Evolutionary conservation across 352 stramenopile species (phyloP).

Genomic region (Plasmopara muralis): DNA sequence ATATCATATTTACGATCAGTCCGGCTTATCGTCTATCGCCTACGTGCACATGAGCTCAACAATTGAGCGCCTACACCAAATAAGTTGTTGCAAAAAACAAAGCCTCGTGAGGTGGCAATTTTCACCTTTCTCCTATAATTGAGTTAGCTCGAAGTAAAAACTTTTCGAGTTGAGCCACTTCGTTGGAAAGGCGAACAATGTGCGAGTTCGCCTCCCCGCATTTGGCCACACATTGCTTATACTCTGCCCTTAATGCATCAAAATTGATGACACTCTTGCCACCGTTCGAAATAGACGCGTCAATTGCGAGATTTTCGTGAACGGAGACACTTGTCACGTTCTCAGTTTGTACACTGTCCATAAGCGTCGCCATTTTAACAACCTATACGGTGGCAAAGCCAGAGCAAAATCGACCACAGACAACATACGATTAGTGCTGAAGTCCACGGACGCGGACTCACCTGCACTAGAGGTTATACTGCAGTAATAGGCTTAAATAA

Average conservation of each 20-base stretch:
- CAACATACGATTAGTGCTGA: slow-evolving; percentile 29
- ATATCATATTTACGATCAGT: too few species aligned
- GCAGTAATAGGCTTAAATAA: slow-evolving; percentile 24
- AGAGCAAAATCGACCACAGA: slow-evolving; percentile 21
- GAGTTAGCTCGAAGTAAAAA: slow-evolving; percentile 9
- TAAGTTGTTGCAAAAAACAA: neutral
- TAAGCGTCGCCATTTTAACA: slow-evolving; percentile 2
- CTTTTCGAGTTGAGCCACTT: slow-evolving; percentile 28
- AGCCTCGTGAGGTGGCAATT: neutral
- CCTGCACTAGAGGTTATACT: slow-evolving; percentile 10
- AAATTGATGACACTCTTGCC: slow-evolving; percentile 13
- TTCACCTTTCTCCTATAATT: slow-evolving; percentile 8
- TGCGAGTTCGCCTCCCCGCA: slow-evolving; percentile 23
- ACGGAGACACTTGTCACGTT: neutral
- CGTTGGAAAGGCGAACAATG: slow-evolving; percentile 20
- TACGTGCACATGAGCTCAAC: neutral
- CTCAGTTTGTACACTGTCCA: slow-evolving; percentile 1
- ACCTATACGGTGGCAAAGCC: slow-evolving; percentile 18
- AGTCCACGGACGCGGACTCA: slow-evolving; percentile 16
- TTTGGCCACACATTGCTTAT: slow-evolving; percentile 24
- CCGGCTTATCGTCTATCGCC: neutral
- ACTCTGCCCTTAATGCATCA: slow-evolving; percentile 23
- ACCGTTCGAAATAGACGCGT: slow-evolving; percentile 1
- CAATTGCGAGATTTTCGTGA: slow-evolving; percentile 1
- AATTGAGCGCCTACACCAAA: neutral